Conservation (phyloP, 441 rosid genomes). For the Sinapis alba region DNA sequence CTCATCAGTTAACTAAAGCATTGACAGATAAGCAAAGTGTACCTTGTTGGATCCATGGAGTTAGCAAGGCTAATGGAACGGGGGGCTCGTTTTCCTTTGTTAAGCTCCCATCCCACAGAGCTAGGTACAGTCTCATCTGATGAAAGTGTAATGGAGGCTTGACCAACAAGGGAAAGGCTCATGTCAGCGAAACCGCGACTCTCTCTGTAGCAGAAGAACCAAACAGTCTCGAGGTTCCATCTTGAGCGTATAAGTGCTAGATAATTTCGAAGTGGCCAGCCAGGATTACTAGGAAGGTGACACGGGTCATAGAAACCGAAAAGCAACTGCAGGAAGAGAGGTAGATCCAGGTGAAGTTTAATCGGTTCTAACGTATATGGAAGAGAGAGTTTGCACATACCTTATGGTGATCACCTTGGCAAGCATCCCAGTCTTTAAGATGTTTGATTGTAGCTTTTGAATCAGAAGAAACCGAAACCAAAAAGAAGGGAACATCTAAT, state of each 20-base stretch:
- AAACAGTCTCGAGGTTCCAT: conserved; percentile 75
- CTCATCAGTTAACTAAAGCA: conserved; percentile 5
- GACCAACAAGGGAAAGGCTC: conserved; percentile 79
- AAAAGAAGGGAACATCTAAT: conserved; percentile 88
- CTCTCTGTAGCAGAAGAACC: conserved; percentile 86
- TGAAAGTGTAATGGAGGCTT: conserved; percentile 61
- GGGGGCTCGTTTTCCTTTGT: conserved; percentile 60
- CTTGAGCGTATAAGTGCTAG: conserved; percentile 70
- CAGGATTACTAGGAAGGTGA: conserved; percentile 86
- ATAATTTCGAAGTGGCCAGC: conserved; percentile 97
- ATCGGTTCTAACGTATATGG: not conserved
- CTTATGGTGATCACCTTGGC: conserved; percentile 72
- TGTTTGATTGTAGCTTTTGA: conserved; percentile 61
- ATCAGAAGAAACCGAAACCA: conserved; percentile 60
- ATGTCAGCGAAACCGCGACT: conserved; percentile 88
- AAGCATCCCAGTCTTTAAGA: conserved; percentile 73
- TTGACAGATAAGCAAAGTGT: conserved; percentile 10
- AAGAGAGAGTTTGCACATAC: conserved; percentile 47
- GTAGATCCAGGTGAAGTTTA: not conserved
- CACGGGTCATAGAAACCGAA: conserved; percentile 95
- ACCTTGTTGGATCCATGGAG: conserved; percentile 95
- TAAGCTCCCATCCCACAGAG: conserved; percentile 94
- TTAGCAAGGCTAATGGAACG: conserved; percentile 83
- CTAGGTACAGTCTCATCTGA: conserved; percentile 56
- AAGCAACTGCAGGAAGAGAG: conserved; percentile 58